phyloP scores from a whole-genome alignment of 2,329 filamentous ascomycete species.

The Lecanicillium sp. region DNA sequence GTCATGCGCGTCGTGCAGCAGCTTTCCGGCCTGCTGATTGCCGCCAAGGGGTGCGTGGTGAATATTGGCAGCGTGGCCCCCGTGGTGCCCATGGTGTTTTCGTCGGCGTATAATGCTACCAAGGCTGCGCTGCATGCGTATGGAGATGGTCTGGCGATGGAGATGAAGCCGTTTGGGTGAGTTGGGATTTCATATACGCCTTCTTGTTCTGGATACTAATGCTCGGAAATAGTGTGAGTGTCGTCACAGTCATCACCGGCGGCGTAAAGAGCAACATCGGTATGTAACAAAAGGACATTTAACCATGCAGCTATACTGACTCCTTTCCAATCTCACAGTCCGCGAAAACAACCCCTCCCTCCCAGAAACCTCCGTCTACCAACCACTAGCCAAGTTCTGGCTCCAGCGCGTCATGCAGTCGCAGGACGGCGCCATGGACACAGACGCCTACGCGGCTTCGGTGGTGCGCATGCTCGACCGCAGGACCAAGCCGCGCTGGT shows the following conservation, averaged over 20 bases:
- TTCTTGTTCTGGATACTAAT: neutral
- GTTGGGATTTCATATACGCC: slow-evolving; percentile 8
- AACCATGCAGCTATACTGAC: neutral
- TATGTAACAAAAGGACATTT: slow-evolving; percentile 1
- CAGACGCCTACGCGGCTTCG: slow-evolving; percentile 11
- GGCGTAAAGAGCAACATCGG: slow-evolving; percentile 13
- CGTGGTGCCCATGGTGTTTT: slow-evolving; percentile 13
- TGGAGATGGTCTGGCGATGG: slow-evolving; percentile 13
- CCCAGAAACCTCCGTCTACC: slow-evolving; percentile 9
- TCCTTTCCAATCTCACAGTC: no score
- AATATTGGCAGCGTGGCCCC: slow-evolving; percentile 18
- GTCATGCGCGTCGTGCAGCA: slow-evolving; percentile 15
- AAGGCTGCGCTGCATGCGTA: slow-evolving; percentile 17
- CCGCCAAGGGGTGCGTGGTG: slow-evolving; percentile 14
- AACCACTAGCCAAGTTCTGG: slow-evolving; percentile 10
- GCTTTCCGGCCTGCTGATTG: slow-evolving; percentile 14
- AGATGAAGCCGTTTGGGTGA: slow-evolving; percentile 16
- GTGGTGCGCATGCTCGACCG: slow-evolving; percentile 10
- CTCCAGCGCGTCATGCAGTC: slow-evolving; percentile 7
- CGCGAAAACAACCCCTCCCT: slow-evolving; percentile 9
- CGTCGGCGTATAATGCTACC: slow-evolving; percentile 14
- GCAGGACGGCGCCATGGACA: slow-evolving; percentile 6
- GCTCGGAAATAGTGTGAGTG: slow-evolving; percentile 9
- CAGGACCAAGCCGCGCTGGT: slow-evolving; percentile 10
- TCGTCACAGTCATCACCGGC: slow-evolving; percentile 12